Evolutionary conservation across 1,139 yeast genomes (phyloP).

Genomic region (Yamadazyma pseudoaaseri): DNA sequence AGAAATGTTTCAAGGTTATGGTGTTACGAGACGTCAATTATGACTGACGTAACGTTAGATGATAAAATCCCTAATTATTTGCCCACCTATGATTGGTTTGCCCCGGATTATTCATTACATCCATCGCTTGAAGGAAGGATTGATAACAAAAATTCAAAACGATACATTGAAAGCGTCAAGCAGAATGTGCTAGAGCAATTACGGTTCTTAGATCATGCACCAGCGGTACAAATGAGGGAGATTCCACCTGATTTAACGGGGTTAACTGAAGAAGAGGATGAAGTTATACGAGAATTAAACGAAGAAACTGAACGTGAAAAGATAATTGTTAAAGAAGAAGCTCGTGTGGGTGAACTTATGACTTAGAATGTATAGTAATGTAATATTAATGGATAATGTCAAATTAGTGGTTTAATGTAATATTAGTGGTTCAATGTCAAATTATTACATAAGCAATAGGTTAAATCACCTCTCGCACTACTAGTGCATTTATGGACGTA

Average conservation of each 20-base stretch:
- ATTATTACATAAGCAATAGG: too few relatives aligned
- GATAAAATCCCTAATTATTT: constrained; percentile 72
- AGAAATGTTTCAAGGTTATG: constrained; percentile 91
- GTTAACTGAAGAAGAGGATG: constrained; percentile 61
- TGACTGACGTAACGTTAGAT: constrained; percentile 76
- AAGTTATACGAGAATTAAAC: constrained; percentile 47
- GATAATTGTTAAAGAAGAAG: constrained; percentile 25
- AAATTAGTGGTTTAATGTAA: too few relatives aligned
- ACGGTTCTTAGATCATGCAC: constrained; percentile 83
- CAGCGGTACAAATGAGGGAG: constrained; percentile 89
- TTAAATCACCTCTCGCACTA: too few relatives aligned
- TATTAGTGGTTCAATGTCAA: too few relatives aligned
- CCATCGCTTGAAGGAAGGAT: constrained; percentile 87
- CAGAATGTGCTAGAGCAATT: constrained; percentile 80
- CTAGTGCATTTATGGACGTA: constrained; percentile 27
- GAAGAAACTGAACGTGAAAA: constrained; percentile 39
- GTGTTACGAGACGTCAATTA: constrained; percentile 91
- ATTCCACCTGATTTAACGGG: constrained; percentile 84
- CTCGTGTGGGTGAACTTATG: constrained; percentile 14
- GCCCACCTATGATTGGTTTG: constrained; percentile 87
- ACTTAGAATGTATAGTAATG: too few relatives aligned
- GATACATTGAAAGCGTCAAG: constrained; percentile 77
- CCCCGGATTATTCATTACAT: constrained; percentile 87
- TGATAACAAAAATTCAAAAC: constrained; percentile 84
- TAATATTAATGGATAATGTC: too few relatives aligned